These are phyloP conservation scores for Furcasterigmium furcatum DNA, from an alignment of 2,329 filamentous ascomycete species.

Conservation along the genomic window DNA sequence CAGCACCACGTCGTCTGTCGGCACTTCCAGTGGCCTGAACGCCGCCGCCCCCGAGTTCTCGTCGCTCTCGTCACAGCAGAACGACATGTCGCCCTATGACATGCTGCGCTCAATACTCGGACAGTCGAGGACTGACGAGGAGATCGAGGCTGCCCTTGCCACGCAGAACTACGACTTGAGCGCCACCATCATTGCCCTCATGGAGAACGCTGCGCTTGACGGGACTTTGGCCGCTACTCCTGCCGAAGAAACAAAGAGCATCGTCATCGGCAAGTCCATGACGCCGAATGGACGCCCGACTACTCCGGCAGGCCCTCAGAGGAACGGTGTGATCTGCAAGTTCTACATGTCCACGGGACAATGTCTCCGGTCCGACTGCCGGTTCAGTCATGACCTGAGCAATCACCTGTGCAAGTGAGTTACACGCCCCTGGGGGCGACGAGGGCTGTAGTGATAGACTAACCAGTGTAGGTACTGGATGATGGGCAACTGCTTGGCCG, in stretches of 20 bases:
- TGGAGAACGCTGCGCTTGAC: conserved; percentile 58
- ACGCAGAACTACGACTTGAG: conserved; percentile 90
- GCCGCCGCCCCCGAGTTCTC: conserved; percentile 78
- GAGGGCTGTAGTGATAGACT: not conserved
- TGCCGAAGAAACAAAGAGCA: conserved; percentile 56
- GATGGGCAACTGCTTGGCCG: conserved; percentile 90
- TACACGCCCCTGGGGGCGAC: too few relatives aligned
- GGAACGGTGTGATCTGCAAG: conserved; percentile 90
- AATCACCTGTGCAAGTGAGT: conserved; percentile 98
- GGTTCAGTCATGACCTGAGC: conserved; percentile 94
- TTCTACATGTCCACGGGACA: conserved; percentile 96
- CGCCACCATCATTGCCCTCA: conserved; percentile 84
- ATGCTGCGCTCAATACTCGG: conserved; percentile 94
- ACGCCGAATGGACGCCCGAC: conserved; percentile 69
- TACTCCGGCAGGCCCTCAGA: conserved; percentile 73
- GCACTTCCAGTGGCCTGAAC: conserved; percentile 69
- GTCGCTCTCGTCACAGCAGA: conserved; percentile 57
- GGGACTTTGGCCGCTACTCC: conserved; percentile 33
- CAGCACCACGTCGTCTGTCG: conserved; percentile 72
- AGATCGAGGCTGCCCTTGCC: conserved; percentile 88
- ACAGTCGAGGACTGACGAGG: conserved; percentile 84
- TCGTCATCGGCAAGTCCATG: conserved; percentile 89
- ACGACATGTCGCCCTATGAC: conserved; percentile 96
- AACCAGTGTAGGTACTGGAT: conserved; percentile 75
- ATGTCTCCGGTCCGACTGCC: conserved; percentile 91